Conservation (phyloP, 1,284 basidiomycete species). For the Pterula multifida region DNA sequence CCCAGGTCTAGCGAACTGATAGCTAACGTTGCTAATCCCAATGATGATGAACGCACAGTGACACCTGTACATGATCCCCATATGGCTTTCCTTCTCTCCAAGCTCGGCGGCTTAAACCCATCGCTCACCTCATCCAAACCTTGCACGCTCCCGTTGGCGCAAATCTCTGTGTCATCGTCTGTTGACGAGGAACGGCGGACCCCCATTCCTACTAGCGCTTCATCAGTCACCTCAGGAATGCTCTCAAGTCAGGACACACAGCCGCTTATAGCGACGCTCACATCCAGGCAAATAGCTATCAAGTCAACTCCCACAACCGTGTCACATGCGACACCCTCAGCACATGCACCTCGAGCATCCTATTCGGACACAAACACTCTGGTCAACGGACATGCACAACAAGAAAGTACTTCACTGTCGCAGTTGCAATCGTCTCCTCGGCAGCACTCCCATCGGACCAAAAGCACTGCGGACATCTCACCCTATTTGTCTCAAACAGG, state of each 20-base stretch:
- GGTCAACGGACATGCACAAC: not conserved
- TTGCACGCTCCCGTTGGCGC: not conserved
- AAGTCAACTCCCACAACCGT: not conserved
- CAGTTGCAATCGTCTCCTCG: conserved; percentile 11
- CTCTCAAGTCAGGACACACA: not conserved
- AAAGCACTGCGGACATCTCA: conserved; percentile 46
- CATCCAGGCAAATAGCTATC: too few species aligned
- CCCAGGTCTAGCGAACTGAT: not conserved
- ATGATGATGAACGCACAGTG: not conserved
- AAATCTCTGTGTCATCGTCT: not conserved
- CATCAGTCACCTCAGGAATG: not conserved
- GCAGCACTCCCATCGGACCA: conserved; percentile 18
- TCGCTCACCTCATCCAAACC: not conserved
- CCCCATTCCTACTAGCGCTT: not conserved
- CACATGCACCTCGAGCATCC: not conserved
- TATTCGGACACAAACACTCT: not conserved
- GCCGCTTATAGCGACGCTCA: not conserved
- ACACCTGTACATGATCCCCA: conserved; percentile 1
- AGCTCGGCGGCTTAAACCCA: not conserved
- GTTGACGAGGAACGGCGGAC: not conserved
- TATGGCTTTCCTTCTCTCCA: conserved; percentile 1
- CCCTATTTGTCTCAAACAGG: conserved; percentile 47
- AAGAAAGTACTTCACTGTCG: conserved; percentile 7
- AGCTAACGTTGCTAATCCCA: not conserved
- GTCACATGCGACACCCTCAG: not conserved